These are phyloP conservation scores for Aspergillus kassunensis DNA, from an alignment of 495 filamentous ascomycete species.

Conservation along the genomic window DNA sequence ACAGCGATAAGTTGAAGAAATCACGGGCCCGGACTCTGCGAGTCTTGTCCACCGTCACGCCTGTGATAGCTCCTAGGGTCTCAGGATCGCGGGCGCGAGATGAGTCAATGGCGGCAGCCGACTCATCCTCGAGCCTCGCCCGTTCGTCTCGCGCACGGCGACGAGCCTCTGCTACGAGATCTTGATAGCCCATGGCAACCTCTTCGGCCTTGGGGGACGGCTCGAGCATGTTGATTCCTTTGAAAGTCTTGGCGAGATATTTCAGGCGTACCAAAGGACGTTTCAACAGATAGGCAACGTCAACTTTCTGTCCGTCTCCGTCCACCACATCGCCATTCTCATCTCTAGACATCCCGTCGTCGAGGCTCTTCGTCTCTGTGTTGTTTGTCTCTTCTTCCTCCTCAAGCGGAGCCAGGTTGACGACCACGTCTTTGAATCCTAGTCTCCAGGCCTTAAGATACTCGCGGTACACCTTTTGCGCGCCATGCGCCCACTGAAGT, in stretches of 20 bases:
- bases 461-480: slow-evolving; percentile 74
- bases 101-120: slow-evolving; percentile 77
- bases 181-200: slow-evolving; percentile 57
- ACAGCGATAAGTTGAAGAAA: slow-evolving; percentile 77
- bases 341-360: slow-evolving; percentile 70
- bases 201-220: slow-evolving; percentile 56
- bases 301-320: slow-evolving; percentile 80
- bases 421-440: slow-evolving; percentile 92
- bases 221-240: slow-evolving; percentile 56
- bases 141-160: slow-evolving; percentile 78
- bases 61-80: slow-evolving; percentile 64
- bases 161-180: slow-evolving; percentile 71
- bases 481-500: slow-evolving; percentile 73
- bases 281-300: slow-evolving; percentile 91
- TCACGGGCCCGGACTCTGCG: slow-evolving; percentile 84
- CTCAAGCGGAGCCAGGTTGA: slow-evolving; percentile 77
- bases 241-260: slow-evolving; percentile 79
- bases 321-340: slow-evolving; percentile 74
- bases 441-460: slow-evolving; percentile 90
- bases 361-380: slow-evolving; percentile 52
- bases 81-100: slow-evolving; percentile 72
- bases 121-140: slow-evolving; percentile 85
- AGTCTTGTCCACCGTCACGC: slow-evolving; percentile 64
- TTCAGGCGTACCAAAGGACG: slow-evolving; percentile 85
- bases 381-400: slow-evolving; percentile 43